These are phyloP conservation scores for Torulaspora microellipsoides DNA, from an alignment of 805 yeast species.

Conservation along the genomic window DNA sequence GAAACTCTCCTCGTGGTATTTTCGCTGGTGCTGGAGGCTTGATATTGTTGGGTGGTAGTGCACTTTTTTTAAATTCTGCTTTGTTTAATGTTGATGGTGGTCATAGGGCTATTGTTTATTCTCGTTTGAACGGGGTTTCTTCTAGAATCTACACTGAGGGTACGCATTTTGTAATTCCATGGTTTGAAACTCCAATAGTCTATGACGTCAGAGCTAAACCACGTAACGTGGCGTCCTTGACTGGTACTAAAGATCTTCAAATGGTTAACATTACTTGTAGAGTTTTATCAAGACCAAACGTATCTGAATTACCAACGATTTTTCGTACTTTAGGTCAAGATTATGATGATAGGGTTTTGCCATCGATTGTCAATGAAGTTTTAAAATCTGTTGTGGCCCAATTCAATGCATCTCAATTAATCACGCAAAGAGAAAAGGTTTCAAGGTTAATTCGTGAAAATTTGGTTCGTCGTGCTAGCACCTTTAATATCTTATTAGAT, in stretches of 20 bases:
- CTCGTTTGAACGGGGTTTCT: conserved; percentile 80
- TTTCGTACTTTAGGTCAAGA: conserved; percentile 91
- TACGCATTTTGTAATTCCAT: conserved; percentile 89
- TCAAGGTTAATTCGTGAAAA: conserved; percentile 87
- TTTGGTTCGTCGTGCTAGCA: conserved; percentile 83
- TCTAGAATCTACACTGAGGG: conserved; percentile 86
- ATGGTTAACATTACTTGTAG: conserved; percentile 99
- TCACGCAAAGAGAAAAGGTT: conserved; percentile 98
- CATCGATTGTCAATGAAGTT: conserved; percentile 97
- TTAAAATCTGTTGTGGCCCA: conserved; percentile 96
- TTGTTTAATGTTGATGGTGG: conserved; percentile 95
- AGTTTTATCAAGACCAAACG: conserved; percentile 86
- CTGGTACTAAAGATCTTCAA: conserved; percentile 97
- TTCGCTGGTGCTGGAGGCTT: conserved; percentile 64
- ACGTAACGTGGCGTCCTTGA: conserved; percentile 88
- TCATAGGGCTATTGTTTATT: conserved; percentile 92
- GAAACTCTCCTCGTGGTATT: conserved; percentile 44
- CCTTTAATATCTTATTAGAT: conserved; percentile 81
- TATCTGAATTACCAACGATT: conserved; percentile 71
- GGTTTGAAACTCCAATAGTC: conserved; percentile 88
- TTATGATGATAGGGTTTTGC: conserved; percentile 94
- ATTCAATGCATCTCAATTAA: conserved; percentile 95
- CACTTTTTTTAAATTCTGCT: conserved; percentile 49
- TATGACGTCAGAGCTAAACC: conserved; percentile 98
- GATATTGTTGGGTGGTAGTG: conserved; percentile 53